Conservation (phyloP, 768 basidiomycete species). For the Xerocomellus dryophilus region DNA sequence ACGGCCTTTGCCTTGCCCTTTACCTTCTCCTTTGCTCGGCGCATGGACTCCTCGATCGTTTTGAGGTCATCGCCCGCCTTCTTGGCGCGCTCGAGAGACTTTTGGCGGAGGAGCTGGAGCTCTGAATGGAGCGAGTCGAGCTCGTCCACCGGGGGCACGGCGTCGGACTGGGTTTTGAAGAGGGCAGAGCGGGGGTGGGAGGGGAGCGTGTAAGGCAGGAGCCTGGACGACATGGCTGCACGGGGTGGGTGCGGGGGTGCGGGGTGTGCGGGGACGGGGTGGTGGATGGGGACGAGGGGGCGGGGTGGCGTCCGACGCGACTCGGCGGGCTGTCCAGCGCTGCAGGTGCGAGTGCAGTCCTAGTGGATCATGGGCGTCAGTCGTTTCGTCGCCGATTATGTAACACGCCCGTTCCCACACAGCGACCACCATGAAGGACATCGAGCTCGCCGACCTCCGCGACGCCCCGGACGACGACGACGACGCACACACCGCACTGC, state of each 20-base stretch:
- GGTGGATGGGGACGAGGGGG: constrained; percentile 5
- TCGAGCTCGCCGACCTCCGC: not conserved
- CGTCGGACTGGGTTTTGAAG: constrained; percentile 60
- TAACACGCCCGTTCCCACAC: no score
- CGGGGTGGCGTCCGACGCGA: constrained; percentile 4
- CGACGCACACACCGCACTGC: constrained; percentile 45
- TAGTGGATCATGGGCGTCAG: no score
- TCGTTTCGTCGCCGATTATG: no score
- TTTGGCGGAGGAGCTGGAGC: constrained; percentile 51
- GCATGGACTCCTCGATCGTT: constrained; percentile 73
- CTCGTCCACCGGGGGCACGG: constrained; percentile 70
- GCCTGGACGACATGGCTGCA: constrained; percentile 57
- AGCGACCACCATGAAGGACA: not conserved
- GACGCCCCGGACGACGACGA: constrained; percentile 17
- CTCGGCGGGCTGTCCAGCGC: no score
- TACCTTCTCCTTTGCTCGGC: constrained; percentile 71
- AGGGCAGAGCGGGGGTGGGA: constrained; percentile 55
- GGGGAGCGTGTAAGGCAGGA: constrained; percentile 48
- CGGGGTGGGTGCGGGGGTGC: constrained; percentile 15
- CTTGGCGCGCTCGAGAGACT: constrained; percentile 58
- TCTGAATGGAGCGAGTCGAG: constrained; percentile 64
- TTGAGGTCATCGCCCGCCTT: constrained; percentile 76
- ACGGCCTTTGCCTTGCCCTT: constrained; percentile 67
- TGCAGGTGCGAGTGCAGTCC: not conserved
- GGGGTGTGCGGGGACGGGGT: constrained; percentile 5